These are phyloP conservation scores for Byssoonygena ceratinophila DNA, from an alignment of 2,329 filamentous ascomycete species.

Conservation along the genomic window DNA sequence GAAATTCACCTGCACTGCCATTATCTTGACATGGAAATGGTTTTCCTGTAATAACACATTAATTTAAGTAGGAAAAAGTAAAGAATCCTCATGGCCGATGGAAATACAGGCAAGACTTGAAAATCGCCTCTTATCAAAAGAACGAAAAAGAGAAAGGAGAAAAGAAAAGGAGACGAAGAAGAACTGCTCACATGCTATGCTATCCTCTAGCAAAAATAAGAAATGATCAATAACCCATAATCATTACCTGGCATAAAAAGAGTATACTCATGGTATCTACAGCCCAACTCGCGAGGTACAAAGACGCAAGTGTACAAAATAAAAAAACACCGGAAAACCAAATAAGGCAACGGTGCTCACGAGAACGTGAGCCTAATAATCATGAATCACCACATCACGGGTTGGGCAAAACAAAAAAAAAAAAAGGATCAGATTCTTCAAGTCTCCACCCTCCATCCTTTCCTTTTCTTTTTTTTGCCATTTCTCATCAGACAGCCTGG, in stretches of 20 bases:
- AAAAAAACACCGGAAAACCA: not conserved
- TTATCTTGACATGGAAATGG: too few relatives aligned
- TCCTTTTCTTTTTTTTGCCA: not conserved
- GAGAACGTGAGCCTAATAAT: not conserved
- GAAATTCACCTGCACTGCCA: too few relatives aligned
- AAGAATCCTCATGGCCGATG: too few relatives aligned
- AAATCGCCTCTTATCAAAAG: too few relatives aligned
- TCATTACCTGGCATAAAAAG: not conserved
- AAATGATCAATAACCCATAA: too few relatives aligned
- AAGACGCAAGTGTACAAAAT: not conserved
- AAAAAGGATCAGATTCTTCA: not conserved
- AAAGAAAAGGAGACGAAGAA: not conserved
- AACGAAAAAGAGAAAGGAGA: too few relatives aligned
- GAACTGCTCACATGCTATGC: too few relatives aligned
- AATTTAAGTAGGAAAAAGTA: too few relatives aligned
- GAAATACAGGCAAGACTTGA: too few relatives aligned
- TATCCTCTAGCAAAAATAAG: too few relatives aligned
- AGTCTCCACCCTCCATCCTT: not conserved
- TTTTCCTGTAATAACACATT: too few relatives aligned
- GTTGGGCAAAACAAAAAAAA: not conserved
- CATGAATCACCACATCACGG: not conserved
- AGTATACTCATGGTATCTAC: slow-evolving; percentile 6
- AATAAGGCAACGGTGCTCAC: not conserved
- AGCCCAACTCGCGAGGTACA: not conserved
- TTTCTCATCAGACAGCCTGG: slow-evolving; percentile 4